These are phyloP conservation scores for Aphanomyces cochlioides DNA, from an alignment of 352 stramenopile species.

Conservation along the genomic window DNA sequence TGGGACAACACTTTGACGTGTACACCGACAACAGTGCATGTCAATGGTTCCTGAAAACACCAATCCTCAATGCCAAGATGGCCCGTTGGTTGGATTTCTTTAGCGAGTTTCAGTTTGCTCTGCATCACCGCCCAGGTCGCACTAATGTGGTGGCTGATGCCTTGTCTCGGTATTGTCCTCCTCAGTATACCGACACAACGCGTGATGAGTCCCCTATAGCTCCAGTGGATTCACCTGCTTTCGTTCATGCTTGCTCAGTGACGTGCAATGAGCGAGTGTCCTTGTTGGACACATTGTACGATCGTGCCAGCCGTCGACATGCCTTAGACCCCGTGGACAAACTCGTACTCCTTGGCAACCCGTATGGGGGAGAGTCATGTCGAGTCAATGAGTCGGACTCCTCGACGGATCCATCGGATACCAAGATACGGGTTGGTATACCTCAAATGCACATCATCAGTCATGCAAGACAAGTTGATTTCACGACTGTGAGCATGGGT, in stretches of 20 bases:
- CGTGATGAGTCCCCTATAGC: too few relatives aligned
- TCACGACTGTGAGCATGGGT: neutral
- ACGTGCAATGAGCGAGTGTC: too few relatives aligned
- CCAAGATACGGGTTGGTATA: neutral
- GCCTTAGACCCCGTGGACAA: neutral
- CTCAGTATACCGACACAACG: too few relatives aligned
- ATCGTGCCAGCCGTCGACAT: neutral
- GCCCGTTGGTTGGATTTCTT: slow-evolving; percentile 33
- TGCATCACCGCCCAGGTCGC: too few relatives aligned
- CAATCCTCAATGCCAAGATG: slow-evolving; percentile 28
- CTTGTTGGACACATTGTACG: too few relatives aligned
- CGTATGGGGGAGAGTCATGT: neutral
- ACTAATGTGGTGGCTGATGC: slow-evolving; percentile 28
- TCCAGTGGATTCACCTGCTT: too few relatives aligned
- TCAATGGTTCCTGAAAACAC: slow-evolving; percentile 31
- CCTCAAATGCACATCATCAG: slow-evolving; percentile 7
- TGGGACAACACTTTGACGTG: slow-evolving; percentile 25
- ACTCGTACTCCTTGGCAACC: neutral
- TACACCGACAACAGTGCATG: slow-evolving; percentile 33
- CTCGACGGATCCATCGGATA: neutral
- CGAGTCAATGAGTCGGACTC: neutral
- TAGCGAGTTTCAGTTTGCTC: slow-evolving; percentile 29
- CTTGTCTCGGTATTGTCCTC: neutral
- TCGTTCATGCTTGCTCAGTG: too few relatives aligned
- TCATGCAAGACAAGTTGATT: neutral